Base-by-base conservation (phyloP, 2,329 filamentous ascomycete genomes). In the Aureobasidium subglaciale region DNA sequence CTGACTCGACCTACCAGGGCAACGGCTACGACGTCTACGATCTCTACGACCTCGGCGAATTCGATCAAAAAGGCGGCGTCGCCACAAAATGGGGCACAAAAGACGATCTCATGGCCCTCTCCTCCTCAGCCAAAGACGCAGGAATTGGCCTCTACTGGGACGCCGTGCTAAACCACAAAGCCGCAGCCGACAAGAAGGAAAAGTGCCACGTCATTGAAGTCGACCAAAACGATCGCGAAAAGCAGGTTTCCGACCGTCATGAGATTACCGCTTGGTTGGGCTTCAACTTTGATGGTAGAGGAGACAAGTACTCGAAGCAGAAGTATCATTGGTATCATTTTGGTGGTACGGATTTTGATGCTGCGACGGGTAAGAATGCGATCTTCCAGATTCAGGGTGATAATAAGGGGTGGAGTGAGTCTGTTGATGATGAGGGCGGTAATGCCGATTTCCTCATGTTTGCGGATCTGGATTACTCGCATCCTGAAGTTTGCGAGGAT, bases 81-180 rank as follows among this genome's bases (percentile, higher is more conserved):
- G 68, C 72, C 1, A 88, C 85, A 0, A 88, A 88, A 74, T 88
- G 84, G 84, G 85, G 85, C 5, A 72, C 74, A 0, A 85, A 81
- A 63, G 75, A 79, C 20, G 82, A 87, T 38, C 70, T 88, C 7
- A 62, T 79, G 5, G 71, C 72, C 10, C 68, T 88, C 45, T 70
- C 71, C 5, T 68, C 73, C 16, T 68, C 72, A 11, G 83, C 82
- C 0, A 73, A 78, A 55, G 71, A 77, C 27, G 60, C 77, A 13
- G 78, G 77, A 0, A 72, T 87, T 9, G 76, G 77, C 0, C 64
- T 88, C 1, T 78, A 85, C 63, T 87, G 83, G 75, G 85, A 88
- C 65, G 83, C 83, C 1, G 84, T 88, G 5, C 72, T 88, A 30
- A 88, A 88, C 62, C 85, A 88, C 67, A 86, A 85, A 64, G 82